These are phyloP conservation scores for Dactylellina parvicollis DNA, from an alignment of 2,329 filamentous ascomycete genomes.

Conservation along the genomic window DNA sequence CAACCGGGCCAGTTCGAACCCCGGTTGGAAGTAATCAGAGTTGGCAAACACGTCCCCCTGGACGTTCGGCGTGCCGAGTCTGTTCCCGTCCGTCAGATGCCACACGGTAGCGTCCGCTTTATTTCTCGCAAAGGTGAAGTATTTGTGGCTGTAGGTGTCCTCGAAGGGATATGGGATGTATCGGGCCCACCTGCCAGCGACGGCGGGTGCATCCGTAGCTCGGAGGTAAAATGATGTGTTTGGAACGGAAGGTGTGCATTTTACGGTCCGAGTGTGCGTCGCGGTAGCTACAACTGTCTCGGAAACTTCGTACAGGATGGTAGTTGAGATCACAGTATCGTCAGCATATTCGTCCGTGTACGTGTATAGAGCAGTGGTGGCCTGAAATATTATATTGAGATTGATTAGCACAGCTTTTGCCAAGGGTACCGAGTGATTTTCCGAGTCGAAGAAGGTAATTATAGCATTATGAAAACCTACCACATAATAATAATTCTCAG, in stretches of 20 bases:
- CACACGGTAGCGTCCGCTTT: background rate
- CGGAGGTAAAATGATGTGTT: constrained; percentile 38
- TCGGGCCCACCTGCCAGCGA: constrained; percentile 4
- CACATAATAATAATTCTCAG: background rate
- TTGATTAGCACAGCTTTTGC: too few relatives aligned
- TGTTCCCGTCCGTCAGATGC: background rate
- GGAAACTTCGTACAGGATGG: background rate
- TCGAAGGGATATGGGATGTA: background rate
- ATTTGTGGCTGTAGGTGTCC: too few relatives aligned
- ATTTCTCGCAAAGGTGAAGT: background rate
- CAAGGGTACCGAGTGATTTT: too few relatives aligned
- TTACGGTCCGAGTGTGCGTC: constrained; percentile 40
- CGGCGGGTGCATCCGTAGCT: constrained; percentile 21
- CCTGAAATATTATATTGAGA: too few relatives aligned
- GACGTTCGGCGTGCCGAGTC: background rate
- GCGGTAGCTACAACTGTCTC: background rate
- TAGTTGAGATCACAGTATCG: background rate
- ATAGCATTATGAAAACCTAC: background rate
- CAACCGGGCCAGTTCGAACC: background rate
- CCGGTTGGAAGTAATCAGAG: background rate
- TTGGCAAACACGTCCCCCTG: background rate
- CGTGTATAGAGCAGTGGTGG: background rate
- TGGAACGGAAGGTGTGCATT: constrained; percentile 25
- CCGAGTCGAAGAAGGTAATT: background rate
- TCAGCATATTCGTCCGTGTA: background rate